These are phyloP conservation scores for Dothideomycetidae sp. DNA, from an alignment of 2,329 filamentous ascomycete genomes.

Conservation along the genomic window DNA sequence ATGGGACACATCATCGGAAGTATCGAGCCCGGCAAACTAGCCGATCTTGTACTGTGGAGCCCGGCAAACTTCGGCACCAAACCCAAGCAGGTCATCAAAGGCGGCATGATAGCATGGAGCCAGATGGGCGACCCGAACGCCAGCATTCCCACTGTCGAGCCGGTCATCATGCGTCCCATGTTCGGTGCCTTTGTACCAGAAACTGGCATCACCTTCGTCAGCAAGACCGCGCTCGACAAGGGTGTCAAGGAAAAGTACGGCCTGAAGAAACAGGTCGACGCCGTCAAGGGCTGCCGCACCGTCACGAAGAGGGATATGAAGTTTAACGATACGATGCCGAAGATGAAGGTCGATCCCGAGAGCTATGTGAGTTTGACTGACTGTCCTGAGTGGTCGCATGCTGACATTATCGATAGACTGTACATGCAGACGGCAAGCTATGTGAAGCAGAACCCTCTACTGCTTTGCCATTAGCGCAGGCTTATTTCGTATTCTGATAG, in stretches of 20 bases:
- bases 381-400: slow-evolving; percentile 5
- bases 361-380: slow-evolving; percentile 46
- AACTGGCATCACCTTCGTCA: slow-evolving; percentile 73
- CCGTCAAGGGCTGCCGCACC: slow-evolving; percentile 60
- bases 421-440: slow-evolving; percentile 67
- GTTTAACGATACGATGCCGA: slow-evolving; percentile 68
- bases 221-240: slow-evolving; percentile 50
- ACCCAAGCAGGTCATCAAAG: slow-evolving; percentile 69
- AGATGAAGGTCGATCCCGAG: slow-evolving; percentile 86
- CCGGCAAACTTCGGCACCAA: slow-evolving; percentile 78
- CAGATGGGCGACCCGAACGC: slow-evolving; percentile 54
- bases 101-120: slow-evolving; percentile 67
- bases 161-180: slow-evolving; percentile 71
- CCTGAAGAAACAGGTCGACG: slow-evolving; percentile 64
- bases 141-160: slow-evolving; percentile 74
- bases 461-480: slow-evolving; percentile 60
- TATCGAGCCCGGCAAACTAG: slow-evolving; percentile 76
- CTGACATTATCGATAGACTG: slow-evolving; percentile 32
- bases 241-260: slow-evolving; percentile 58
- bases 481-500: slow-evolving; percentile 58
- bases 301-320: slow-evolving; percentile 82
- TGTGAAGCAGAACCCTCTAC: slow-evolving; percentile 61
- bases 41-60: slow-evolving; percentile 79
- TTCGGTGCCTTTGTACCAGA: slow-evolving; percentile 60
- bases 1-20: slow-evolving; percentile 79